These are phyloP conservation scores for Xylariaceae sp. DNA, from an alignment of 2,329 filamentous ascomycete genomes.

Conservation along the genomic window DNA sequence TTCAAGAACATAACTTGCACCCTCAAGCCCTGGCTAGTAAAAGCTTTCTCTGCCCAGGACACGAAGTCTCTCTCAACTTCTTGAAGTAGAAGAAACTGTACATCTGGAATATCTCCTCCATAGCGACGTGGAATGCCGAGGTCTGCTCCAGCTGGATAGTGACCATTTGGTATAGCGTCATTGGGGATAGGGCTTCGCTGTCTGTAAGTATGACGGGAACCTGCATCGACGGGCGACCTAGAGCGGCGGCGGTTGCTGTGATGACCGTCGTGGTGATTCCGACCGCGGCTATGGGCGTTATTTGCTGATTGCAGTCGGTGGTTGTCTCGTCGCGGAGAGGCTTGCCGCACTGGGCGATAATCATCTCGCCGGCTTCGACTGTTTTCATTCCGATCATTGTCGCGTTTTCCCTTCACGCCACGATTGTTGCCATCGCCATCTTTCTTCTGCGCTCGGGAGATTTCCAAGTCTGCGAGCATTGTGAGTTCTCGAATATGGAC, in stretches of 20 bases:
- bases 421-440: conserved; percentile 68
- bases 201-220: conserved; percentile 50
- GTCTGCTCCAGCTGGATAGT: conserved; percentile 49
- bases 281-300: conserved; percentile 29
- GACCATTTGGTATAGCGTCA: conserved; percentile 54
- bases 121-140: conserved; percentile 71
- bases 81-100: conserved; percentile 80
- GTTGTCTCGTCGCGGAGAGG: conserved; percentile 25
- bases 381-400: conserved; percentile 39
- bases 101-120: conserved; percentile 76
- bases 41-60: conserved; percentile 73
- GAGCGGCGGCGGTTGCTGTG: conserved; percentile 58
- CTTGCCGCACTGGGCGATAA: conserved; percentile 22
- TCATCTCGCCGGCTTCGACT: conserved; percentile 25
- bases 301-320: conserved; percentile 35
- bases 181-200: conserved; percentile 68
- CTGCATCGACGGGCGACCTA: conserved; percentile 55
- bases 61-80: conserved; percentile 78
- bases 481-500: conserved; percentile 8
- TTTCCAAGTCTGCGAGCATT: conserved; percentile 66
- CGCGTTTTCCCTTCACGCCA: conserved; percentile 41
- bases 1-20: conserved; percentile 78
- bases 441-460: conserved; percentile 83
- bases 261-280: conserved; percentile 36
- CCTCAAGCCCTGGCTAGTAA: conserved; percentile 66